Base-by-base conservation (phyloP, 805 yeast species). In the Pichia sporocuriosa region DNA sequence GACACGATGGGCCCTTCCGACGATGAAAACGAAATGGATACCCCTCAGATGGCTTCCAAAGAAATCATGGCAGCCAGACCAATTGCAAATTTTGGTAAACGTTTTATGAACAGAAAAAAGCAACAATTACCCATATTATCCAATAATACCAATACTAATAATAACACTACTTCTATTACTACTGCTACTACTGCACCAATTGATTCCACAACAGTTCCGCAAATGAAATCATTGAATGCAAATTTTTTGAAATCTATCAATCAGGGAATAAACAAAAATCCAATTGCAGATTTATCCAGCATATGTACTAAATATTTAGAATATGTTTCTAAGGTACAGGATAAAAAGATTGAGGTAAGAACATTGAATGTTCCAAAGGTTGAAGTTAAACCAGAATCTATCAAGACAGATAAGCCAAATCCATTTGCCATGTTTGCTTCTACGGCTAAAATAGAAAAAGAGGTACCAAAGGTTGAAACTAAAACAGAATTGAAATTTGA, bases 61-160 rank as follows among this genome's bases (percentile, higher is more conserved):
- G 77, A 70, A 5, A 79, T 76, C 6, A 60, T 87, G 72, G 75
- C 87, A 22, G 70, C 65, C 42, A 69, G 96, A 54, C 82, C 78
- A 65, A 83, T 85, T 43, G 72, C 84, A 6, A 43, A 41, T 22
- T 37, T 46, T 28, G 47, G 47, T 17, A 45, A 33, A 34, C 37
- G 42, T 28, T 48, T 48, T 27, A 11, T 11, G 13, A 26, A 11
- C 13, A 35, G 4, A 16, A 16, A 12, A 23, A 20, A 11, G 15
- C 39, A n/a, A 23, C 9, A n/a, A n/a, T n/a, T n/a, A n/a, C n/a
- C n/a, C n/a, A n/a, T n/a, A n/a, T n/a, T n/a, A n/a, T n/a, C n/a
- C n/a, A n/a, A n/a, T n/a, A n/a, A n/a, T n/a, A n/a, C n/a, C n/a
- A n/a, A n/a, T n/a, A n/a, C n/a, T 27, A 22, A 33, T 16, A 16